Evolutionary conservation across 2,329 filamentous ascomycete genomes (phyloP).

Genomic region (Byssochlamys sp.): DNA sequence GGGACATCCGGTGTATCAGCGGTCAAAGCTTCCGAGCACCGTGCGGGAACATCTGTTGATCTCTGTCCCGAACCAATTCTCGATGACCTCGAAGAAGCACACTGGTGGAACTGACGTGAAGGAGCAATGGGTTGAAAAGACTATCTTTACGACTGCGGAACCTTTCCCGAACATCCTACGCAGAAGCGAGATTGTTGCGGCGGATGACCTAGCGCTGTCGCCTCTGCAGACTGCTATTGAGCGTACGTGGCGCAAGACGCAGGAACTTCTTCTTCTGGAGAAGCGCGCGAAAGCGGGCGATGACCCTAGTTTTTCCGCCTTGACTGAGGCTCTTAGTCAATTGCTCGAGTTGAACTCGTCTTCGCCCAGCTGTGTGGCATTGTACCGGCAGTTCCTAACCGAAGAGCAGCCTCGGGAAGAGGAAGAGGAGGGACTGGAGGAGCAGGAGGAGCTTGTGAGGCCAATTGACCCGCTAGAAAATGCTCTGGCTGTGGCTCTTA

Average conservation of each 20-base stretch:
- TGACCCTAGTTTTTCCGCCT: conserved; percentile 55
- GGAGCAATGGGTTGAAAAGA: conserved; percentile 73
- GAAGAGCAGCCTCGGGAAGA: conserved; percentile 32
- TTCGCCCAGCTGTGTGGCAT: conserved; percentile 66
- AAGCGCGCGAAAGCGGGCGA: conserved; percentile 65
- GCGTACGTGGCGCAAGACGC: conserved; percentile 79
- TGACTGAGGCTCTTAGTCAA: conserved; percentile 67
- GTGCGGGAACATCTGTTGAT: conserved; percentile 80
- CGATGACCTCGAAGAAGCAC: conserved; percentile 62
- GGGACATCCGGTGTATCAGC: conserved; percentile 73
- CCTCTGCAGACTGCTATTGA: conserved; percentile 84
- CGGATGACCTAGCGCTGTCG: conserved; percentile 56
- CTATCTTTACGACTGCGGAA: conserved; percentile 72
- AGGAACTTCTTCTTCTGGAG: conserved; percentile 69
- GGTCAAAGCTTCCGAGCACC: conserved; percentile 69
- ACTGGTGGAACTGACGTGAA: conserved; percentile 56
- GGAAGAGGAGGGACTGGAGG: conserved; percentile 39
- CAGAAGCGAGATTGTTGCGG: conserved; percentile 70
- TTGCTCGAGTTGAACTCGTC: conserved; percentile 66
- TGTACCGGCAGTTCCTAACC: conserved; percentile 67
- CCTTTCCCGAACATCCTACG: conserved; percentile 83
- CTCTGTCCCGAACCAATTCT: conserved; percentile 67
- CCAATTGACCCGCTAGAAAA: conserved; percentile 54
- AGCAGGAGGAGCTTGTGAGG: conserved; percentile 42
- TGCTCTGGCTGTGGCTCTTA: conserved; percentile 71